A percentile compares a stretch with the other conserved stretches of the same genome.
These are phyloP conservation scores for Meyerozyma guilliermondii DNA, from an alignment of 1,139 yeast species.

Conservation along the genomic window DNA sequence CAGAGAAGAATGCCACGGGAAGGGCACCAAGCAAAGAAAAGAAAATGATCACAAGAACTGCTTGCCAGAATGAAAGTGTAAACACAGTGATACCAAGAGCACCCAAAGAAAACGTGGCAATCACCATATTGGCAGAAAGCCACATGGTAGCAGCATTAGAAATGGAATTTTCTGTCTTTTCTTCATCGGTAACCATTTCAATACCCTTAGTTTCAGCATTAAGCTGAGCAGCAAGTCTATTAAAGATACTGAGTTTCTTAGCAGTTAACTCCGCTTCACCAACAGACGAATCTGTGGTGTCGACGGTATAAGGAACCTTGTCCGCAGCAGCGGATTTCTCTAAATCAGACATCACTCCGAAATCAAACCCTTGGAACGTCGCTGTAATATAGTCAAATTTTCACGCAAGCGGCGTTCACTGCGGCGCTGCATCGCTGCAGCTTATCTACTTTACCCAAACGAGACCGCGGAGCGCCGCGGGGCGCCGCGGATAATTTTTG, in stretches of 20 bases:
- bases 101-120: constrained; percentile 80
- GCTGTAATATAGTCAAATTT: background rate
- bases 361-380: background rate
- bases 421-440: constrained; percentile 2
- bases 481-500: background rate
- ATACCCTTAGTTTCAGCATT: constrained; percentile 67
- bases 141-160: constrained; percentile 83
- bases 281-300: background rate
- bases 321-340: constrained; percentile 7
- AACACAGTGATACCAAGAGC: constrained; percentile 65
- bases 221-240: constrained; percentile 29
- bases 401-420: background rate
- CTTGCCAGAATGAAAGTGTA: constrained; percentile 59
- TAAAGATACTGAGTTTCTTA: constrained; percentile 7
- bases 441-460: background rate
- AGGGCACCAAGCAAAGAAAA: constrained; percentile 68
- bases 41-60: constrained; percentile 58
- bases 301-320: background rate
- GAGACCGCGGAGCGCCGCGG: constrained; percentile 1
- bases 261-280: constrained; percentile 1
- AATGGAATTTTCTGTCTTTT: constrained; percentile 55
- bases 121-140: constrained; percentile 87
- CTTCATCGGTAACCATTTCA: constrained; percentile 63
- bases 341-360: constrained; percentile 8
- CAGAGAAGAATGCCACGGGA: constrained; percentile 79